Percentiles rank a stretch among this genome's conserved stretches.
These are phyloP conservation scores for Coix lacrymajobi DNA, from an alignment of 176 grass and related monocot genomes.

Conservation along the genomic window DNA sequence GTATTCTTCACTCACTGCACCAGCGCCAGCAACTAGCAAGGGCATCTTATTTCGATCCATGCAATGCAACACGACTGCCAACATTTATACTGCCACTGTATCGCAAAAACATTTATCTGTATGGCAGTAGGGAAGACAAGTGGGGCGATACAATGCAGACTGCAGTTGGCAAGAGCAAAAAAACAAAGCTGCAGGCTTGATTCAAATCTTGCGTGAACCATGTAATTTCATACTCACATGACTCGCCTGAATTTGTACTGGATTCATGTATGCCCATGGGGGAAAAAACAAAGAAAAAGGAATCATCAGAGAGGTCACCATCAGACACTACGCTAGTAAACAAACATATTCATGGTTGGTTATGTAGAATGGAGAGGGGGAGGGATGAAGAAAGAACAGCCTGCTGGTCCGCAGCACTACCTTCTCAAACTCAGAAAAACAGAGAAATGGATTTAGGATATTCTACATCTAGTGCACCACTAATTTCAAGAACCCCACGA, in stretches of 20 bases:
- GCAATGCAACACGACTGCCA: no score
- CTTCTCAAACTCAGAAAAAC: no score
- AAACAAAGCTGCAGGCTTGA: background rate
- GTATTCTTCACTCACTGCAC: background rate
- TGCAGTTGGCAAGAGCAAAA: background rate
- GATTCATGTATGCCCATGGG: background rate
- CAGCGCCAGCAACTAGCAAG: background rate
- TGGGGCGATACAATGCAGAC: no score
- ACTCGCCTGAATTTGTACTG: background rate
- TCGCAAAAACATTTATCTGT: no score
- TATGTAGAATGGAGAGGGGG: background rate
- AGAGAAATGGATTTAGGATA: background rate
- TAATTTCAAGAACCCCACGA: background rate
- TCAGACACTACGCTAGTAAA: background rate
- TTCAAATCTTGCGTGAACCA: background rate
- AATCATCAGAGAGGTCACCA: background rate
- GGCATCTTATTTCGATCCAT: background rate
- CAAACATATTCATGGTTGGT: background rate
- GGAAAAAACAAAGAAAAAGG: background rate
- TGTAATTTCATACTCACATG: background rate
- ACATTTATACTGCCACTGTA: background rate
- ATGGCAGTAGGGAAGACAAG: background rate
- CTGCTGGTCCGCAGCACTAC: background rate
- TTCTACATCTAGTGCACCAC: no score
- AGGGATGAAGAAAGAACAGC: background rate